Percentiles rank a stretch among this genome's conserved stretches.
Evolutionary conservation across 345 rosid species (phyloP).

Genomic region (Aurinia saxatilis): DNA sequence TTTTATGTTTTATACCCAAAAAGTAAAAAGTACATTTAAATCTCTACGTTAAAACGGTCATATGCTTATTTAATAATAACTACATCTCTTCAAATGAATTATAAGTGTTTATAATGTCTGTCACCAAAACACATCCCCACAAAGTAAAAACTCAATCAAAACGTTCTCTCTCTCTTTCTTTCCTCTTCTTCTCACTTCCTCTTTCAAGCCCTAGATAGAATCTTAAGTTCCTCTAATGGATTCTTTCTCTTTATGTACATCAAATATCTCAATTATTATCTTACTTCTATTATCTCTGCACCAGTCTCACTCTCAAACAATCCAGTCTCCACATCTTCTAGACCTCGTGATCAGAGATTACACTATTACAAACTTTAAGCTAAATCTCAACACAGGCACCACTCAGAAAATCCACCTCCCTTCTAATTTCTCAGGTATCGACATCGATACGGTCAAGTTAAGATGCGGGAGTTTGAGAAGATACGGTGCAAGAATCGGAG

Average conservation of each 20-base stretch:
- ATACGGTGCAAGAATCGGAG: constrained; percentile 24
- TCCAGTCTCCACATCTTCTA: constrained; percentile 47
- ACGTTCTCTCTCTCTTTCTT: constrained; percentile 8
- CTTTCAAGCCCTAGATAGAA: constrained; percentile 3
- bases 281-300: constrained; percentile 21
- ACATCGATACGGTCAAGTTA: constrained; percentile 23
- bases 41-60: constrained; percentile 20
- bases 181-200: constrained; percentile 16
- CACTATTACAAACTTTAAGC: constrained; percentile 50
- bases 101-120: constrained; percentile 24
- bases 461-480: constrained; percentile 31
- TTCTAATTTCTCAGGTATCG: constrained; percentile 66
- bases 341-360: constrained; percentile 79
- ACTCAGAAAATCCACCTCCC: constrained; percentile 53
- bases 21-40: background rate
- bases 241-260: constrained; percentile 11
- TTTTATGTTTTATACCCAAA: constrained; percentile 3
- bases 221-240: constrained; percentile 22
- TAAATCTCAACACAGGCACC: constrained; percentile 46
- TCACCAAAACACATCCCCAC: constrained; percentile 12
- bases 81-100: background rate
- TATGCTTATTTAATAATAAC: constrained; percentile 3
- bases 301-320: constrained; percentile 36
- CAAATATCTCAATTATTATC: background rate
- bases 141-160: constrained; percentile 6